Evolutionary conservation across 1,284 basidiomycete genomes (phyloP), one percentile per base, ranked within the genome.

Genomic region (Austroboletus rostrupii): DNA sequence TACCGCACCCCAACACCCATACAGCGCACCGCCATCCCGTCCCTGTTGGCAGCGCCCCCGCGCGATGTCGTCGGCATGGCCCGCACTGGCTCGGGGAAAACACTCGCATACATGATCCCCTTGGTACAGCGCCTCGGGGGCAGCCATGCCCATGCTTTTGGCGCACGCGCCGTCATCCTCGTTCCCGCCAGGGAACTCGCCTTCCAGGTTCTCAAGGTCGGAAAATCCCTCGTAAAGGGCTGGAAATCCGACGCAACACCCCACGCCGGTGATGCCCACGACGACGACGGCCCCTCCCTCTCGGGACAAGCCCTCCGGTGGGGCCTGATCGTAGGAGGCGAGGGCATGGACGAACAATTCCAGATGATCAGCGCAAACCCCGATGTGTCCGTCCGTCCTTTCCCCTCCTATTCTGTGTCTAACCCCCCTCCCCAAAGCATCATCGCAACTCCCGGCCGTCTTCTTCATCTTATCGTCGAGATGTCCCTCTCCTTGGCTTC

Each of bases 1-100:
- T 98, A 93, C 73, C 90, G 90, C 46, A 88, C 86, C 36, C 97
- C 97, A 12, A 99, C 97, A 0, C 97, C 97, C 0, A 99, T 99
- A 45, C 97, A 99, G 70, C 81, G 96, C 10, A 79, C 90, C 16
- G 79, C 94, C 3, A 90, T 99, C 47, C 97, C 97, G 1, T 75
- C 86, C 28, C 81, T 98, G 39, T 80, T 99, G 31, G 71, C 87
- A 5, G 82, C 80, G 44, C 95, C 97, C 37, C 92, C 95, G 3
- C 77, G 92, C 45, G 97, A 99, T 71, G 85, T 99, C 10, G 91
- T 99, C 17, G 97, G 93, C 47, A 99, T 99, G 97, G 96, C 97
- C 20, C 80, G 97, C 17, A 99, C 97, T 1, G 97, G 97, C 50
- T 97, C 95, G 1, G 97, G 97, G 54, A 99, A 99, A 72, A 97